phyloP scores from a whole-genome alignment of 306 rosid genomes.

The Oxytropis ochrocephala region DNA sequence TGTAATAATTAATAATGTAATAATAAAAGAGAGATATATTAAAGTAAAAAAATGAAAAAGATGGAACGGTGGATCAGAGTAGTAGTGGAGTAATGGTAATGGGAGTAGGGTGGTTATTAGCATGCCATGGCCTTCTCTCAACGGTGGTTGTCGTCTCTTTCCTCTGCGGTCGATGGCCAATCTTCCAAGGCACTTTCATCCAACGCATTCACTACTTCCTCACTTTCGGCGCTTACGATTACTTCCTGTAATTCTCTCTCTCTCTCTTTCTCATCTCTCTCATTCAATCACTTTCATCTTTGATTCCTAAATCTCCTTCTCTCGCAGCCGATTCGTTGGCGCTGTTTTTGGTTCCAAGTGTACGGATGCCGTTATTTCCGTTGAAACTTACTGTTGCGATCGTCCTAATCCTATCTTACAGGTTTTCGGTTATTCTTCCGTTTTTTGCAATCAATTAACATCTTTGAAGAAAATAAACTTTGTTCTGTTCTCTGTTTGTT shows the following conservation, averaged over 20 bases:
- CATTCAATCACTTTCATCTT: neutral
- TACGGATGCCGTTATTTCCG: slow-evolving; percentile 49
- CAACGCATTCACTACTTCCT: slow-evolving; percentile 64
- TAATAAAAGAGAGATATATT: neutral
- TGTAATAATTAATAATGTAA: too few species aligned
- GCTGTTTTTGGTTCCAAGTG: slow-evolving; percentile 63
- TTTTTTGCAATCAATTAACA: neutral
- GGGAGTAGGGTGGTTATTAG: slow-evolving; percentile 68
- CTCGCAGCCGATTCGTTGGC: slow-evolving; percentile 62
- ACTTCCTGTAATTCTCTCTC: slow-evolving; percentile 43
- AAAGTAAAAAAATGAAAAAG: neutral
- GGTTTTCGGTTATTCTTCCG: slow-evolving; percentile 34
- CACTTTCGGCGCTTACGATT: slow-evolving; percentile 79
- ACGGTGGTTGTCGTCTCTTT: slow-evolving; percentile 56
- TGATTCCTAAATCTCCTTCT: neutral
- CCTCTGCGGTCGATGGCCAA: slow-evolving; percentile 97
- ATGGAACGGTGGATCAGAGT: neutral
- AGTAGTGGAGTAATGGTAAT: slow-evolving; percentile 41
- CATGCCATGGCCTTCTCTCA: slow-evolving; percentile 64
- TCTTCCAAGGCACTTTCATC: slow-evolving; percentile 79
- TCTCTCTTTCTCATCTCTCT: neutral
- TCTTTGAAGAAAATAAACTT: neutral
- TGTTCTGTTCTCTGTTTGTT: neutral
- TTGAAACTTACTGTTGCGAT: slow-evolving; percentile 80
- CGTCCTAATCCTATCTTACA: slow-evolving; percentile 91